Conservation (phyloP, 441 rosid genomes). For the Erodium texanum region DNA sequence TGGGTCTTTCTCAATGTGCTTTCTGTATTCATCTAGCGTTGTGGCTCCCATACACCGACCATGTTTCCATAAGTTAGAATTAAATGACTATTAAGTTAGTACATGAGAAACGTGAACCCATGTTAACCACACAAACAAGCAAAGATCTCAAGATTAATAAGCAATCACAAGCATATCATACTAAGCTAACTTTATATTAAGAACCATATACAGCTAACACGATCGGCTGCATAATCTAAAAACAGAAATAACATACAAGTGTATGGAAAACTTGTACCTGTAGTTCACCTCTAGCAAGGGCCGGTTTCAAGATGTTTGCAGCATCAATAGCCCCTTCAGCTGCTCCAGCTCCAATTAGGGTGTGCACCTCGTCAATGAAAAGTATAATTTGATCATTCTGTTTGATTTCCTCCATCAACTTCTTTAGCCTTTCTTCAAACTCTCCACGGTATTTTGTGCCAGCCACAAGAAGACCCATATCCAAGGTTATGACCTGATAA, state of each 20-base stretch:
- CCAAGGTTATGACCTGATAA: constrained; percentile 72
- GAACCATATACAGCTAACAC: neutral
- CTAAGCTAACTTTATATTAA: neutral
- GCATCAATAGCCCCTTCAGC: constrained; percentile 93
- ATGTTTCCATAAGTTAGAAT: constrained; percentile 8
- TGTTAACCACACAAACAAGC: neutral
- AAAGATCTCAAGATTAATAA: neutral
- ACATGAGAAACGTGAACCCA: neutral
- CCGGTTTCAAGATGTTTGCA: constrained; percentile 90
- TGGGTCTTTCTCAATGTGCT: constrained; percentile 84
- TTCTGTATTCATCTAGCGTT: constrained; percentile 76
- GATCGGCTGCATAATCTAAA: neutral
- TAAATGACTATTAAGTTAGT: neutral
- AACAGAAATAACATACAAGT: neutral
- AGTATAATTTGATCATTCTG: constrained; percentile 74
- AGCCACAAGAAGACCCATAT: constrained; percentile 95
- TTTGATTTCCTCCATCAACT: constrained; percentile 81
- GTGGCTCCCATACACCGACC: constrained; percentile 92
- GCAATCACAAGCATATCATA: neutral
- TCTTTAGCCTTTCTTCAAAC: constrained; percentile 86
- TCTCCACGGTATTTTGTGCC: constrained; percentile 98
- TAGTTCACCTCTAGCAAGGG: constrained; percentile 95
- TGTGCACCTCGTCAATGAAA: constrained; percentile 94
- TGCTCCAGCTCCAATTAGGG: constrained; percentile 90
- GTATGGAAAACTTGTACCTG: constrained; percentile 35